Evolutionary conservation across 2,329 filamentous ascomycete species (phyloP), one percentile per base, ranked within the genome.

Genomic region (Exophiala sp.): DNA sequence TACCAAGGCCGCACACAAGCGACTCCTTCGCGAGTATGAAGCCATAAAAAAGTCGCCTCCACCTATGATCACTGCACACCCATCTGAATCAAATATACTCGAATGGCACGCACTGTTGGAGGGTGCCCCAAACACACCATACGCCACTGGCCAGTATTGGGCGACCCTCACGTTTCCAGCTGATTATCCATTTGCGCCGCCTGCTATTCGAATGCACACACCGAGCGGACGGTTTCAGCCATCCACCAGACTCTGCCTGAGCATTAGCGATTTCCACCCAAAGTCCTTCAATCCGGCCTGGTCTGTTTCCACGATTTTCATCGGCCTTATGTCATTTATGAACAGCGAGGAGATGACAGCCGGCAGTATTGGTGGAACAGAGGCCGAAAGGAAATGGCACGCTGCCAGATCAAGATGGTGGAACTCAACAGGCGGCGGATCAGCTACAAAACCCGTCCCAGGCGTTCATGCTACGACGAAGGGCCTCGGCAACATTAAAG

Each of bases 331-430:
- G 59, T 95, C 88, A 36, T 99, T 99, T 73, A 99, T 99, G 94
- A 97, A 92, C 2, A 90, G 89, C 62, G 92, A 99, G 68, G 94
- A 99, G 75, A 96, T 97, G 88, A 99, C 94, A 0, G 97, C 94
- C 0, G 94, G 94, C 2, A 91, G 87, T 29, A 83, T 99, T 29
- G 86, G 86, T 5, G 89, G 86, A 14, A 87, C 83, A 0, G 82
- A 89, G 46, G 77, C 81, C 3, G 91, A 97, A 76, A 83, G 92
- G 57, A 87, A 84, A 69, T 81, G 86, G 65, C 83, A 91, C 46
- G 91, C 94, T 0, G 79, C 81, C 20, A 81, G 88, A 58, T 89
- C 89, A 12, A 79, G 89, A 50, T 99, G 94, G 94, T 97, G 91
- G 91, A 99, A 99, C 74, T 89, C 86, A 33, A 97, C 92, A 0